Evolutionary conservation across 768 basidiomycete genomes (phyloP), one percentile per base, ranked within the genome.

Genomic region (Clathrus columnatus): DNA sequence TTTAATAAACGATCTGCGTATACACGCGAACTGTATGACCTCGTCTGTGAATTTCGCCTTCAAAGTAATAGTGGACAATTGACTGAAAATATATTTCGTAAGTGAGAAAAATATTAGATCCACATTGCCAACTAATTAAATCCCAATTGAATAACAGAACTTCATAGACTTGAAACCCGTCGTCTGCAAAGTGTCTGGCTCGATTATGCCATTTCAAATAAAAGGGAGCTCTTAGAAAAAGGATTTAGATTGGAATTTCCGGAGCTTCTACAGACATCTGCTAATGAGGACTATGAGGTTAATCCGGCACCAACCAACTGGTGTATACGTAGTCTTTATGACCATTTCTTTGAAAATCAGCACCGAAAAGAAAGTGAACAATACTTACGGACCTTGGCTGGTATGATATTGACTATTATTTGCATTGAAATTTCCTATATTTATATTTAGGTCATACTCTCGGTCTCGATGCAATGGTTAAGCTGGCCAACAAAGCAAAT

Each of bases 301-400:
- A 50, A 50, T 28, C 20, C n/a, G 5, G n/a, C n/a, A 5, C 48
- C 48, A 5, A 11, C 48, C 26, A 23, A 50, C 7, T 7, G 8
- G 10, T 24, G 11, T 50, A 28, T 50, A 7, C 48, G 48, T 50
- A 8, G 23, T n/a, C 23, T 50, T 14, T 50, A 50, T 50, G 48
- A 50, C 23, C 45, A 47, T 47, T 47, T 47, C 45, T 11, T 47
- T n/a, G n/a, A 47, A 11, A 47, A 47, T 16, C 48, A 50, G 27
- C 17, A 23, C 8, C 8, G 23, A 26, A 28, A 50, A 21, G 48
- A 28, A 28, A 28, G 48, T 23, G 26, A n/a, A 28, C n/a, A 28
- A 50, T 50, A 50, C 28, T 24, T n/a, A n/a, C 48, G 48, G 27
- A 50, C 48, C 16, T 28, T 50, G 16, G 48, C 48, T 24, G 48